Evolutionary conservation across 768 basidiomycete species (phyloP).

Genomic region (Panaeolus papilionaceus): DNA sequence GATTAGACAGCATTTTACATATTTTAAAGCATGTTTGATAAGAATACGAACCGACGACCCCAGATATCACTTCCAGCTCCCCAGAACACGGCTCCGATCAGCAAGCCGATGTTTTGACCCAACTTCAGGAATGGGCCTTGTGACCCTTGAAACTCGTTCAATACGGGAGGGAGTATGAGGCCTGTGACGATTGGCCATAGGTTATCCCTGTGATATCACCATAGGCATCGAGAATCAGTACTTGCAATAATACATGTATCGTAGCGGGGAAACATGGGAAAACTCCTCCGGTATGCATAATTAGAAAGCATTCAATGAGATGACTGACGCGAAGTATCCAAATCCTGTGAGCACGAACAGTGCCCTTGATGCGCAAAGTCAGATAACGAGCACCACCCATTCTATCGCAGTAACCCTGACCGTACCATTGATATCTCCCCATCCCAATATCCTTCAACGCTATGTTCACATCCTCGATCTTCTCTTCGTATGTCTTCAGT

Average conservation of each 20-base stretch:
- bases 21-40: neutral
- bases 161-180: slow-evolving; percentile 65
- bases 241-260: too few relatives aligned
- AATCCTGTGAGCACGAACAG: slow-evolving; percentile 38
- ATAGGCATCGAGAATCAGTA: neutral
- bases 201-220: slow-evolving; percentile 29
- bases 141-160: slow-evolving; percentile 65
- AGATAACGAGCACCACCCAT: too few relatives aligned
- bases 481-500: slow-evolving; percentile 21
- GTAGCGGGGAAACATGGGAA: too few relatives aligned
- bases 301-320: too few relatives aligned
- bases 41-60: slow-evolving; percentile 59
- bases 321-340: slow-evolving; percentile 36
- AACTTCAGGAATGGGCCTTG: slow-evolving; percentile 69
- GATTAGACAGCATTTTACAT: too few relatives aligned
- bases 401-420: neutral
- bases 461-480: slow-evolving; percentile 25
- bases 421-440: slow-evolving; percentile 40
- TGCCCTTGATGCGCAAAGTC: slow-evolving; percentile 25
- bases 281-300: too few relatives aligned
- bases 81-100: slow-evolving; percentile 75
- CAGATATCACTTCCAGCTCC: slow-evolving; percentile 72
- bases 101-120: slow-evolving; percentile 73
- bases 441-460: slow-evolving; percentile 34
- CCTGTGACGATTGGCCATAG: slow-evolving; percentile 38